Conservation (phyloP, 495 filamentous ascomycete species). For the Penicillium fimorum region DNA sequence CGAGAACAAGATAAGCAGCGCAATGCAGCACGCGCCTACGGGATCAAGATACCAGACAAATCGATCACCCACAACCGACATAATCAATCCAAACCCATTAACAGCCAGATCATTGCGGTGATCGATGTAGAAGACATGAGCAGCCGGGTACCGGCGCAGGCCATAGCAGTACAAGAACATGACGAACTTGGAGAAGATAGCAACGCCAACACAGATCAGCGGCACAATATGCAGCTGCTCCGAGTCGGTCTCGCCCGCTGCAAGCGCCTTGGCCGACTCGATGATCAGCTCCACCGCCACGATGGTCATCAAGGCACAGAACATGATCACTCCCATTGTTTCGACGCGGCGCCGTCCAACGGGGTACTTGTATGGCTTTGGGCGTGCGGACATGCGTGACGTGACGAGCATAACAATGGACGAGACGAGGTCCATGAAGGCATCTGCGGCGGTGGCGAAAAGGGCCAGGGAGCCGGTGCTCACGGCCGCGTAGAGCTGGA, state of each 20-base stretch:
- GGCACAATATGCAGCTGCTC: constrained; percentile 48
- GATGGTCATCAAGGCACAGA: constrained; percentile 58
- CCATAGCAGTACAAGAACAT: constrained; percentile 53
- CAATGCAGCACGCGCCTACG: constrained; percentile 54
- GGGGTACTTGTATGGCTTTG: constrained; percentile 57
- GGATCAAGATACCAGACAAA: constrained; percentile 58
- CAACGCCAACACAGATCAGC: constrained; percentile 50
- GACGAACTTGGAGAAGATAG: constrained; percentile 36
- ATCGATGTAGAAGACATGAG: constrained; percentile 54
- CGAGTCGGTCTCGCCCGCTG: constrained; percentile 35
- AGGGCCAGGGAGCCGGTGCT: constrained; percentile 55
- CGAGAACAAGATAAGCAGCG: constrained; percentile 52
- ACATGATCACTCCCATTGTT: constrained; percentile 57
- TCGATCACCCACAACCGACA: constrained; percentile 52
- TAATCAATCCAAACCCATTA: constrained; percentile 53
- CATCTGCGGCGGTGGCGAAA: constrained; percentile 58
- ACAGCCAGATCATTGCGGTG: constrained; percentile 57
- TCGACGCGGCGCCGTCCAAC: constrained; percentile 55
- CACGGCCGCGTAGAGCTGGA: constrained; percentile 57
- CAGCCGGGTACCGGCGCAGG: constrained; percentile 52
- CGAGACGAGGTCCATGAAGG: constrained; percentile 60
- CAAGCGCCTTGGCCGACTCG: constrained; percentile 49
- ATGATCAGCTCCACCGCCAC: constrained; percentile 54
- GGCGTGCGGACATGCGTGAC: constrained; percentile 48
- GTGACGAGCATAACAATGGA: constrained; percentile 56